Evolutionary conservation across 1,284 basidiomycete species (phyloP), one percentile per base, ranked within the genome.

Genomic region (Sphaerobolus stellatus): DNA sequence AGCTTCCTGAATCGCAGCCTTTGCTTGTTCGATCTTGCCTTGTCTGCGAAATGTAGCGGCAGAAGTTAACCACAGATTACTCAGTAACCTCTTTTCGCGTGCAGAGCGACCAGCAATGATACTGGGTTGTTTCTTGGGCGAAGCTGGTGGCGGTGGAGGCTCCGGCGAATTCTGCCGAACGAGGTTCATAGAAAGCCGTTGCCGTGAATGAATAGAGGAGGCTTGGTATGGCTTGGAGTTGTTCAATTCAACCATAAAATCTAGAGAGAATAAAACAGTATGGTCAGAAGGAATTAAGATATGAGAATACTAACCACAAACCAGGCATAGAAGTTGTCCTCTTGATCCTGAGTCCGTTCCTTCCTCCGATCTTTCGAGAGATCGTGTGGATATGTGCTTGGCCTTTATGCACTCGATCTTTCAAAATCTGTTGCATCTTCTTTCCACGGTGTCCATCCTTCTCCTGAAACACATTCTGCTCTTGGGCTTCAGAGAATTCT

Each of bases 1-100:
- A 0, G 96, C 97, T 71, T 99, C 96, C 66, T 95, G 92, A 48
- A 98, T 94, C 2, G 96, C 90, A 8, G 86, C 93, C 55, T 87
- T 84, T 2, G 91, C 86, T 66, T 98, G 92, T 57, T 95, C 92
- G 53, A 92, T 82, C 73, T 95, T 94, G 9, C 90, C 90, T 47
- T 89, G 77, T 54, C 96, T 76, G 30, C 97, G 80, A 76, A 98
- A 99, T 0, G 92, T 95, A 4, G 97, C 94, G 0, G 96, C 93
- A 2, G 87, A 90, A 80, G 93, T 90, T 5, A 98, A 74, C 96
- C 96, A 99, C 20, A 98, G 74, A 61, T 93, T 85, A 54, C 89
- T 91, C 54, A 98, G 74, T 31, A 95, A 70, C 29, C 85, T 75
- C 34, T 84, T 83, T 63, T 92, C 89, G 48, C 76, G 80, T n/a